Evolutionary conservation across 176 grass and related monocot species (phyloP).

Genomic region (Cymbopogon citratus): DNA sequence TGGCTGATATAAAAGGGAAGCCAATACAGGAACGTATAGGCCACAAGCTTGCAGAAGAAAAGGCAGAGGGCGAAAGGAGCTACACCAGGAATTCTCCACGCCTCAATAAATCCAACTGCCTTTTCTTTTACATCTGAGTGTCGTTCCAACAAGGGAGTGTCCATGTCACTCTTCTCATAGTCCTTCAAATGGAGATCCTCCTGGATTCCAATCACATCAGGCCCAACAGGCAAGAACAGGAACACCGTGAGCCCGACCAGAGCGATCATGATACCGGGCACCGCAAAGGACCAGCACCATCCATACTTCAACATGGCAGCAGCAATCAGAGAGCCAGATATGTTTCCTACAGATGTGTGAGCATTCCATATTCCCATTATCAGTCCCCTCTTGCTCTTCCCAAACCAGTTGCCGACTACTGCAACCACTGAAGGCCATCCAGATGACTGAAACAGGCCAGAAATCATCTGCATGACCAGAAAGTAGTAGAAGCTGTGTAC

Average conservation of each 20-base stretch:
- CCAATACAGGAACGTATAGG: slow-evolving; percentile 86
- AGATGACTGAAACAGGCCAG: slow-evolving; percentile 66
- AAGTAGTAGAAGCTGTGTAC: slow-evolving; percentile 83
- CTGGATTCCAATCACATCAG: slow-evolving; percentile 52
- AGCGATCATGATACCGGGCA: slow-evolving; percentile 57
- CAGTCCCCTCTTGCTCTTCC: slow-evolving; percentile 79
- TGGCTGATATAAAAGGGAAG: slow-evolving; percentile 88
- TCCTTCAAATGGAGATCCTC: slow-evolving; percentile 37
- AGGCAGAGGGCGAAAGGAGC: slow-evolving; percentile 74
- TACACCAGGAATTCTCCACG: slow-evolving; percentile 76
- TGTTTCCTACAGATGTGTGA: slow-evolving; percentile 72
- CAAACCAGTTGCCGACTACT: slow-evolving; percentile 74
- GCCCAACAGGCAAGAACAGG: slow-evolving; percentile 53
- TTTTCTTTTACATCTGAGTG: slow-evolving; percentile 22
- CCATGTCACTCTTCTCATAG: slow-evolving; percentile 40
- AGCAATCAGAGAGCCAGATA: slow-evolving; percentile 66
- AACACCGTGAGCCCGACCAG: slow-evolving; percentile 54
- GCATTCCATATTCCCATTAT: slow-evolving; percentile 89
- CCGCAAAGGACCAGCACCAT: slow-evolving; percentile 63
- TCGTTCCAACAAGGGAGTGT: slow-evolving; percentile 38
- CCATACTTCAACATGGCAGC: slow-evolving; percentile 61
- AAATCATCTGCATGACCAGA: slow-evolving; percentile 59
- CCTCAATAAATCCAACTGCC: slow-evolving; percentile 71
- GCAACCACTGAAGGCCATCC: slow-evolving; percentile 84
- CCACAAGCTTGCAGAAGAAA: slow-evolving; percentile 86